phyloP scores from a whole-genome alignment of 768 basidiomycete genomes.

The Termitomyces bulborhizus region DNA sequence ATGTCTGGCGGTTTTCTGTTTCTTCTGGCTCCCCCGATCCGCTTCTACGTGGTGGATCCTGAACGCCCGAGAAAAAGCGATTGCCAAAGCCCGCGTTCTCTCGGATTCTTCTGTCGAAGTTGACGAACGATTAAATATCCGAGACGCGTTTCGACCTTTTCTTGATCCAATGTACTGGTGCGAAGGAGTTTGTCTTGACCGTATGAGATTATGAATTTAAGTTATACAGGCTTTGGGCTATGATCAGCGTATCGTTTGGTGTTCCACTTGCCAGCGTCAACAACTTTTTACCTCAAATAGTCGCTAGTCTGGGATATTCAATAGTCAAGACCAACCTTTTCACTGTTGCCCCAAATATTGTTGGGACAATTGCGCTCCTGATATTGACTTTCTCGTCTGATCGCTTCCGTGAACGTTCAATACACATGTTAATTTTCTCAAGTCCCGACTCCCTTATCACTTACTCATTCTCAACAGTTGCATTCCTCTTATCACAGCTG shows the following conservation, averaged over 20 bases:
- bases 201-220: background rate
- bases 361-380: slow-evolving; percentile 39
- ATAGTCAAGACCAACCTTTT: slow-evolving; percentile 46
- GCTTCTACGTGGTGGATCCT: slow-evolving; percentile 35
- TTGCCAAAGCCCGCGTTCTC: slow-evolving; percentile 37
- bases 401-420: slow-evolving; percentile 43
- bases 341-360: slow-evolving; percentile 48
- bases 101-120: slow-evolving; percentile 38
- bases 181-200: background rate
- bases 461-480: slow-evolving; percentile 21
- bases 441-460: background rate
- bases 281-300: slow-evolving; percentile 46
- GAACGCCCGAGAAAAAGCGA: slow-evolving; percentile 30
- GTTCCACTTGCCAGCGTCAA: slow-evolving; percentile 48
- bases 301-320: slow-evolving; percentile 37
- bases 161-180: slow-evolving; percentile 39
- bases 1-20: slow-evolving; percentile 37
- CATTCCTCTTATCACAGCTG: slow-evolving; percentile 31
- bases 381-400: slow-evolving; percentile 45
- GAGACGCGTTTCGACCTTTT: slow-evolving; percentile 39
- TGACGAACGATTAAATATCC: slow-evolving; percentile 33
- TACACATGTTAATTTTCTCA: slow-evolving; percentile 29
- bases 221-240: slow-evolving; percentile 32
- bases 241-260: slow-evolving; percentile 39
- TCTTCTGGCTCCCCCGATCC: slow-evolving; percentile 39